A percentile compares a stretch with the other conserved stretches of the same genome.
phyloP scores from a whole-genome alignment of 2,329 filamentous ascomycete genomes.

The Magnaporthiopsis rhizophila region DNA sequence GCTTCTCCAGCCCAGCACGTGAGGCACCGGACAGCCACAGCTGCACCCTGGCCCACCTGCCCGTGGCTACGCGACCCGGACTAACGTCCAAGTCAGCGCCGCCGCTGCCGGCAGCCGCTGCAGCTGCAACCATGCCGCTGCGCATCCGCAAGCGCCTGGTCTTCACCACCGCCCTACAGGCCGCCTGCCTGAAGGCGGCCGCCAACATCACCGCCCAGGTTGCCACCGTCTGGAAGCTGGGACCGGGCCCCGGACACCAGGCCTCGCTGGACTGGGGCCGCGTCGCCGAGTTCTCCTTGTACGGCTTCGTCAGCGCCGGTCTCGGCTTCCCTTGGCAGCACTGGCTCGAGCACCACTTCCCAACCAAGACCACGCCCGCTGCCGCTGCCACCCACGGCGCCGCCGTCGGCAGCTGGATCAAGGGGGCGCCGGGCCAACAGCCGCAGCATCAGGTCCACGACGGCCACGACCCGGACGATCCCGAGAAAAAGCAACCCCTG shows the following conservation, averaged over 20 bases:
- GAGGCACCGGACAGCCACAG: background rate
- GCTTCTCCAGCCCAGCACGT: background rate
- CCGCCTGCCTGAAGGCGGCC: slow-evolving; percentile 13
- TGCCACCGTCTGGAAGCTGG: slow-evolving; percentile 13
- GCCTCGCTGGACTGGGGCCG: slow-evolving; percentile 14
- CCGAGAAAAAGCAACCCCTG: slow-evolving; percentile 4
- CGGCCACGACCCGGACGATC: slow-evolving; percentile 7
- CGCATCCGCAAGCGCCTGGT: slow-evolving; percentile 5
- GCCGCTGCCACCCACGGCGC: background rate
- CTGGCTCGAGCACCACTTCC: slow-evolving; percentile 17
- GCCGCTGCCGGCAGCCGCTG: background rate
- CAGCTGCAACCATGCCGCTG: slow-evolving; percentile 3
- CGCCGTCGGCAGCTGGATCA: slow-evolving; percentile 1
- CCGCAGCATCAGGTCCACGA: background rate
- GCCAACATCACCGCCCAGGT: slow-evolving; percentile 15
- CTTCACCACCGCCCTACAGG: slow-evolving; percentile 9
- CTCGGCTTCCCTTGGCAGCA: slow-evolving; percentile 19
- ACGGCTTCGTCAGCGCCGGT: slow-evolving; percentile 18
- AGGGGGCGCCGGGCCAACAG: background rate
- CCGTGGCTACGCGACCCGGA: background rate
- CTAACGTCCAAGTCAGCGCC: background rate
- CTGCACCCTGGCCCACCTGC: background rate
- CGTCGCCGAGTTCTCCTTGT: slow-evolving; percentile 18
- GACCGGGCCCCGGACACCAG: background rate
- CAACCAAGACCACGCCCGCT: slow-evolving; percentile 10